Evolutionary conservation across 768 basidiomycete genomes (phyloP), one percentile per base, ranked within the genome.

Genomic region (Leccinum variicolor): DNA sequence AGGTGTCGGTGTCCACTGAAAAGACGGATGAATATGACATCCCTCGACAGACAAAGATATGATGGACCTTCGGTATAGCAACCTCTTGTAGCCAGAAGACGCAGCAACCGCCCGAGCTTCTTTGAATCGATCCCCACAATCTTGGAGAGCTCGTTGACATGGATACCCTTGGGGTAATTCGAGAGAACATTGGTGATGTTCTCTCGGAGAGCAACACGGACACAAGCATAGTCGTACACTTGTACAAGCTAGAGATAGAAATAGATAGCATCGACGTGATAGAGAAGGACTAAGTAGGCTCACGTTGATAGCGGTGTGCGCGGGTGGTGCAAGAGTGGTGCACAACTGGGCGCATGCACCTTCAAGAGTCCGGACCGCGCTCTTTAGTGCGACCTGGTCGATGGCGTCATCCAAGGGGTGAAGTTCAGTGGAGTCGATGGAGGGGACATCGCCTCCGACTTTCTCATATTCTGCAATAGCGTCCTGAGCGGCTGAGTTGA

Each of bases 341-440:
- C 74, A 73, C 33, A 76, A 43, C 56, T 74, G 76, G 15, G 64
- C 64, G 58, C 74, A 74, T 48, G 74, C 74, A 41, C 74, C 75
- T 56, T 75, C 73, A 19, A 75, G 61, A 2, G 58, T 68, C 21
- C 67, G 63, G 36, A 75, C 36, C 1, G 69, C 59, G 17, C 52
- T 54, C 61, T 65, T 70, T 43, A 74, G 54, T 0, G 57, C 62
- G 21, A 66, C 52, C 1, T 63, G 56, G 47, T 73, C 64, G 15
- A 58, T 29, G 7, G 64, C 62, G 28, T 59, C 41, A 46, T 78
- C 77, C 52, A 80, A 65, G 1, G 76, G 75, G 36, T 76, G 73
- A 39, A 61, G 65, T 17, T 55, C 61, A 0, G 65, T 66, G 25
- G 71, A 71, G 52, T 78, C 71, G 11, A 81, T 68, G 48, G 73